Evolutionary conservation across 805 yeast genomes (phyloP), one percentile per base, ranked within the genome.

Genomic region (Saccharomycopsis sp.): DNA sequence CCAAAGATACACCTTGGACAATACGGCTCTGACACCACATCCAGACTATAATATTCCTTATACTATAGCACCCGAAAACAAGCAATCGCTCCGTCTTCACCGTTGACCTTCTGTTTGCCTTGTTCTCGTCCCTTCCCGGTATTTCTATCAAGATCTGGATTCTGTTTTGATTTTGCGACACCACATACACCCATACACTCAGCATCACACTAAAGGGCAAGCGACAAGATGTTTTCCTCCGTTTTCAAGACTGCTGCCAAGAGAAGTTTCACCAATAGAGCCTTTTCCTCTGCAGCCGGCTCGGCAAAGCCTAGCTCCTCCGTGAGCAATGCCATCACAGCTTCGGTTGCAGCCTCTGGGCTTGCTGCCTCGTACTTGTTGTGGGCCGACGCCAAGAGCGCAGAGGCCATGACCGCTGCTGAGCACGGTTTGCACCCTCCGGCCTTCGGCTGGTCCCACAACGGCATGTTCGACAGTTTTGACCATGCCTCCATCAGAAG

Each of bases 391-490:
- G 79, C 91, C 34, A 81, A 84, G 73, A 84, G 90, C 63, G 97
- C 97, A 59, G 84, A 82, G 68, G 98, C 98, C 70, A 88, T 92
- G 96, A 91, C 99, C 57, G 95, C 94, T 65, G 97, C 98, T 65
- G 99, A 94, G 78, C 98, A 94, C 77, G 99, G 99, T 66, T 82
- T 94, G 71, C 99, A 94, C 74, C 86, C 99, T 41, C 97, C 98
- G 63, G 84, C 84, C 59, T 91, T 80, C 73, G 87, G 83, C 58
- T 94, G 98, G 98, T 81, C 97, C 50, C 98, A 92, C 76, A 84
- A 81, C 68, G 97, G 97, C 66, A 87, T 90, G 85, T 81, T 91
- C 66, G 85, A 84, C 66, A 80, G 96, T 57, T 91, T 90, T 66
- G 97, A 91, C 78, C 97, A 91, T 75, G 91, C 90, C 60, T 85